Evolutionary conservation across 768 basidiomycete species (phyloP).

Genomic region (Asterophora lycoperdoides): DNA sequence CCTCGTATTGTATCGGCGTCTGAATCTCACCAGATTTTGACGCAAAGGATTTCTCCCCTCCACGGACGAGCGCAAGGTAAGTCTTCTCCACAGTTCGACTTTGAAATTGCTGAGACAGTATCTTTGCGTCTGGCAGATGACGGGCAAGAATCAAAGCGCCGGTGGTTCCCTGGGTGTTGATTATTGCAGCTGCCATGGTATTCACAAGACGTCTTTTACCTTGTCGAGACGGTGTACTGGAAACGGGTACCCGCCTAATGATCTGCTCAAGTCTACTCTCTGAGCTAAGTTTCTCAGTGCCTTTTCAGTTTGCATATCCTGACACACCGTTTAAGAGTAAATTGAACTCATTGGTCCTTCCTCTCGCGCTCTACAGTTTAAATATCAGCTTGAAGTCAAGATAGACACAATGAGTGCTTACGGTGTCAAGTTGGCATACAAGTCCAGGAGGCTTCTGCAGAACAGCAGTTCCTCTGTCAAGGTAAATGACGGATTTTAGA

Average conservation of each 20-base stretch:
- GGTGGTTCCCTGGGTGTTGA: constrained; percentile 47
- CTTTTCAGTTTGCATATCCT: constrained; percentile 3
- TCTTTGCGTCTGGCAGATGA: constrained; percentile 36
- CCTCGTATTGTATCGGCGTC: constrained; percentile 34
- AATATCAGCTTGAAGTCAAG: constrained; percentile 3
- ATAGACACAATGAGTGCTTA: not conserved
- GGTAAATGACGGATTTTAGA: constrained; percentile 34
- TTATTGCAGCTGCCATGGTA: not conserved
- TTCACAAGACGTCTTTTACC: constrained; percentile 28
- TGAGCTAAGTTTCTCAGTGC: not conserved
- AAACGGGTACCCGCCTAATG: constrained; percentile 34
- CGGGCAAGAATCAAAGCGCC: constrained; percentile 57
- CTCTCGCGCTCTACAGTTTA: not conserved
- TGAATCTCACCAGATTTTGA: constrained; percentile 37
- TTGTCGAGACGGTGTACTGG: constrained; percentile 67
- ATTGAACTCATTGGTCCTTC: constrained; percentile 25
- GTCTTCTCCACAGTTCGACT: constrained; percentile 46
- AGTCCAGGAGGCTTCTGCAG: constrained; percentile 60
- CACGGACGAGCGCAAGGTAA: constrained; percentile 63
- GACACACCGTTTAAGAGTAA: constrained; percentile 31
- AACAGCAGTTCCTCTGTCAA: constrained; percentile 50
- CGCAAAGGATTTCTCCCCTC: constrained; percentile 43
- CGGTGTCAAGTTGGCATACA: constrained; percentile 42
- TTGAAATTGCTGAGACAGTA: constrained; percentile 54
- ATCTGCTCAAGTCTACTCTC: constrained; percentile 9